phyloP scores from a whole-genome alignment of 108 stramenopile species.

The Stephanodiscus triporus region DNA sequence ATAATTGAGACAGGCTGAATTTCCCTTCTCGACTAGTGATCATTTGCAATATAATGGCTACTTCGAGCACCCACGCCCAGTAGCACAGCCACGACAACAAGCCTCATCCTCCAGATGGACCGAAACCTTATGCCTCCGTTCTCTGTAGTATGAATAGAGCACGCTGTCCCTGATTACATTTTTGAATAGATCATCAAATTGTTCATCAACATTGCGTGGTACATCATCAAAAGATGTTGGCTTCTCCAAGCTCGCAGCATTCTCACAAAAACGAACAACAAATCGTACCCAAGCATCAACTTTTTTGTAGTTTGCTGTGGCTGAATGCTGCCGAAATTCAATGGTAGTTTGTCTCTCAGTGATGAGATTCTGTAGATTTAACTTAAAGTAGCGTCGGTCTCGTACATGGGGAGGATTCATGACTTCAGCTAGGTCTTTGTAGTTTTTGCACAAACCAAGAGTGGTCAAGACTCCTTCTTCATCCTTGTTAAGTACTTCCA shows the following conservation, averaged over 20 bases:
- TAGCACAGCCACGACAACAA: not conserved
- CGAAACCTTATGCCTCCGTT: not conserved
- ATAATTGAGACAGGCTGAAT: too few species aligned
- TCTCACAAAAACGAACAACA: conserved; percentile 18
- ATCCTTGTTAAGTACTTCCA: not conserved
- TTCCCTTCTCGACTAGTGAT: too few species aligned
- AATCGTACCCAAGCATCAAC: conserved; percentile 23
- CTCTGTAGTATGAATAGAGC: not conserved
- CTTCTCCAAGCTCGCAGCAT: conserved; percentile 23
- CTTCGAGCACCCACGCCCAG: not conserved
- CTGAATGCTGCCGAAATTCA: conserved; percentile 36
- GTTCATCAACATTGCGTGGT: conserved; percentile 7
- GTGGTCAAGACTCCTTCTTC: conserved; percentile 9
- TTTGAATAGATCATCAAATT: conserved; percentile 22
- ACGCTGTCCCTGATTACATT: not conserved
- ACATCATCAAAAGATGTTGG: not conserved
- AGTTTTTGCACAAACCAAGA: not conserved
- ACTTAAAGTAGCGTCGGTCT: conserved; percentile 26
- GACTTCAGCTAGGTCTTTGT: conserved; percentile 7
- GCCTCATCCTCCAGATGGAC: not conserved
- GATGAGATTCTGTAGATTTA: conserved; percentile 26
- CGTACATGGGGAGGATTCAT: not conserved
- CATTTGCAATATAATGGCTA: not conserved
- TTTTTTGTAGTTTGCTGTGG: conserved; percentile 8
- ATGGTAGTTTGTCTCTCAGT: conserved; percentile 23